Base-by-base conservation (phyloP, 2,329 filamentous ascomycete genomes). In the Epichloe scottii region DNA sequence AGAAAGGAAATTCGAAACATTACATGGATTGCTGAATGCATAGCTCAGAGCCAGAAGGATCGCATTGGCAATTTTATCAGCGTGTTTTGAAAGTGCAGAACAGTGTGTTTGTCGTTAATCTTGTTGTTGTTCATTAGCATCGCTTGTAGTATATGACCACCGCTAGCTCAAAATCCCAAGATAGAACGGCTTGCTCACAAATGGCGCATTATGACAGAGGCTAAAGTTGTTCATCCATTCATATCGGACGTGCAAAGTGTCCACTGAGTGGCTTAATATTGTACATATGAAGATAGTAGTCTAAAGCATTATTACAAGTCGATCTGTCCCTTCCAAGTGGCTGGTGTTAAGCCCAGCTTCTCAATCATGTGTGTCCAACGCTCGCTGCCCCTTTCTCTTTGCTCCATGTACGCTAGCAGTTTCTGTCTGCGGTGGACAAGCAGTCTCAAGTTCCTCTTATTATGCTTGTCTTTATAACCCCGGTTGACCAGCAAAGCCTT, bases 41-140 rank as follows among this genome's bases (percentile, higher is more conserved):
- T 98, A 78, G 93, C 93, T 51, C 93, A 98, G 72, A 96, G 95
- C 75, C 93, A 98, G 72, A 98, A 98, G 75, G 93, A 98, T 70
- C 82, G 93, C 66, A 97, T 98, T 67, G 87, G 88, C 61, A 98
- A 97, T 72, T 98, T 95, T 71, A 98, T 98, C 68, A 95, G 89
- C 71, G 93, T 97, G 55, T 95, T 98, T 71, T 95, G 71, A 78
- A 35, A 60, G 17, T 23, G 12, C 7, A 40, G 10, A 43, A 34
- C 6, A 2, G 12, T 34, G 21, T 6, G 19, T 35, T 23, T 41
- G 37, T 48, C 15, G 2, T 51, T 45, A 11, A 39, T 35, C 15
- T 37, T 42, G 45, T 11, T 14, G 15, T 60, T 49, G 59, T 49
- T 37, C 10, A 44, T 61, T 48, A 60, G 59, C 64, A 66, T 58